A percentile compares a stretch with the other conserved stretches of the same genome.
Evolutionary conservation across 208 protist species (phyloP).

Genomic region (Naegleria lovaniensis): DNA sequence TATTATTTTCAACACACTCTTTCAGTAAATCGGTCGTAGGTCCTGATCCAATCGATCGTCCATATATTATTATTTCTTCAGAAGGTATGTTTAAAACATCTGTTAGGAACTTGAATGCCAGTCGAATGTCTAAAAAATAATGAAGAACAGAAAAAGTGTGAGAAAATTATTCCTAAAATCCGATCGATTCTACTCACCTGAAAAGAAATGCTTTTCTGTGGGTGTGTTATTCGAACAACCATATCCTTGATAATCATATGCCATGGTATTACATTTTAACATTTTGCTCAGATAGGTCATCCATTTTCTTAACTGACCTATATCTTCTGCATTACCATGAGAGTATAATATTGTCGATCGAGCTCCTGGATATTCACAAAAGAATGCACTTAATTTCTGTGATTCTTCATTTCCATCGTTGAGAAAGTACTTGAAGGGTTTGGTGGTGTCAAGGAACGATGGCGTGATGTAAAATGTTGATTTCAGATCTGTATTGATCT

Average conservation of each 20-base stretch:
- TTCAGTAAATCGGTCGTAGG: neutral
- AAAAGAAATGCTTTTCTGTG: neutral
- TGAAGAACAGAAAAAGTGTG: neutral
- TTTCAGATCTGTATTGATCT: neutral
- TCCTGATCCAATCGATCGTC: neutral
- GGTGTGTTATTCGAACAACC: neutral
- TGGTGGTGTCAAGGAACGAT: neutral
- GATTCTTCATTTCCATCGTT: neutral
- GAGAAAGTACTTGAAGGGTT: neutral
- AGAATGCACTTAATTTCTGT: neutral
- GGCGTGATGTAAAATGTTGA: neutral
- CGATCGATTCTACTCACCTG: neutral
- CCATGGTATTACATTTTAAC: neutral
- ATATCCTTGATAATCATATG: conserved; percentile 8
- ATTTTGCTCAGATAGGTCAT: neutral
- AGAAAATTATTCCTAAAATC: neutral
- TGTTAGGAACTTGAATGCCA: neutral
- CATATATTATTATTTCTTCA: neutral
- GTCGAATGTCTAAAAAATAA: neutral
- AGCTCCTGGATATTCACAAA: neutral
- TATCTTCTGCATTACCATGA: neutral
- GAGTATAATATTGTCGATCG: neutral
- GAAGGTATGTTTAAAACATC: neutral
- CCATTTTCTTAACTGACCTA: neutral
- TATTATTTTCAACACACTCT: neutral